These are phyloP conservation scores for Phaeosphaeriaceae sp. DNA, from an alignment of 2,329 filamentous ascomycete species.

Conservation along the genomic window DNA sequence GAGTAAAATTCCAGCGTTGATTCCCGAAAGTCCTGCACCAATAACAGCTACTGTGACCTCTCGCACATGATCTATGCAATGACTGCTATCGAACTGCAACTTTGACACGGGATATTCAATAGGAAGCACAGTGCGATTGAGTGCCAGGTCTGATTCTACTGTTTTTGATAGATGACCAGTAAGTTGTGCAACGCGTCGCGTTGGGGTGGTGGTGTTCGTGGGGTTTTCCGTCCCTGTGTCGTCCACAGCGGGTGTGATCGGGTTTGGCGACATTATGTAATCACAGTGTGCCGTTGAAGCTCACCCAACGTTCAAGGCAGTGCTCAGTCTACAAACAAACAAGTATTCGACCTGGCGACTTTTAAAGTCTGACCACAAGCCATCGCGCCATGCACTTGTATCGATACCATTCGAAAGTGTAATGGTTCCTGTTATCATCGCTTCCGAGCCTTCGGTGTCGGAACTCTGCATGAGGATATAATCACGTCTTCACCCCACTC, in stretches of 20 bases:
- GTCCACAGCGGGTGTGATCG: slow-evolving; percentile 18
- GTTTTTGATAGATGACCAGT: slow-evolving; percentile 31
- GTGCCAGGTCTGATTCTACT: slow-evolving; percentile 21
- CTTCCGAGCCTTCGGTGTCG: slow-evolving; percentile 6
- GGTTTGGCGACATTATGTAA: slow-evolving; percentile 24
- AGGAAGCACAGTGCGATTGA: slow-evolving; percentile 14
- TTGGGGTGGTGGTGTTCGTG: slow-evolving; percentile 21
- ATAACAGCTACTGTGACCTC: slow-evolving; percentile 62
- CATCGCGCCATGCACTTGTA: background rate
- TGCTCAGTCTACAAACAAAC: background rate
- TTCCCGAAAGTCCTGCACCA: slow-evolving; percentile 68
- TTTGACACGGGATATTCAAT: slow-evolving; percentile 36
- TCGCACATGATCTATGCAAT: slow-evolving; percentile 40
- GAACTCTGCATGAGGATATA: slow-evolving; percentile 10
- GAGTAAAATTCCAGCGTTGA: slow-evolving; percentile 69
- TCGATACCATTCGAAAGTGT: background rate
- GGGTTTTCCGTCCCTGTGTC: slow-evolving; percentile 10
- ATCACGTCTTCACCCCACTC: slow-evolving; percentile 44
- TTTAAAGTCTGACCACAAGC: slow-evolving; percentile 10
- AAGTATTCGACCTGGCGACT: background rate
- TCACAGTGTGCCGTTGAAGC: background rate
- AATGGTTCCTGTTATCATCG: slow-evolving; percentile 18
- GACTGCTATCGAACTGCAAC: slow-evolving; percentile 33
- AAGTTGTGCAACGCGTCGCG: slow-evolving; percentile 35
- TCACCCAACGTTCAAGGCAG: background rate